Evolutionary conservation across 352 stramenopile species (phyloP).

Genomic region (Aphanomyces invadans): DNA sequence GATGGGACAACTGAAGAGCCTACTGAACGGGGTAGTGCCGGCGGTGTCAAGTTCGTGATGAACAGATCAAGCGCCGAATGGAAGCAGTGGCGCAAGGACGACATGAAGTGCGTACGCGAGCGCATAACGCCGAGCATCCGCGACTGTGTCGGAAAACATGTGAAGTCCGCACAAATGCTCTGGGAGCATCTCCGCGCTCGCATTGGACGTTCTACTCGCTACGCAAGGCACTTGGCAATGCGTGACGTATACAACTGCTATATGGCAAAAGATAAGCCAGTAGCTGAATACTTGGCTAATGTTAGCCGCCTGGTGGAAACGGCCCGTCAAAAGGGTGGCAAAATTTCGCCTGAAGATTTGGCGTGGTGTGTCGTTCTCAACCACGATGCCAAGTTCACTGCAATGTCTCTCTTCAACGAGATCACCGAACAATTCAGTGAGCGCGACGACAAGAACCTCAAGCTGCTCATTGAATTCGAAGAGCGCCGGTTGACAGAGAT

Average conservation of each 20-base stretch:
- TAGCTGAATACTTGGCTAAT: too few species aligned
- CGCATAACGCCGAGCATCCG: not conserved
- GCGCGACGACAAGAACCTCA: not conserved
- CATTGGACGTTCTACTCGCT: too few species aligned
- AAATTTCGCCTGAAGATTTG: too few species aligned
- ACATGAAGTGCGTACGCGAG: not conserved
- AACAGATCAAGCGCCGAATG: not conserved
- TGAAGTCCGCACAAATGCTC: not conserved
- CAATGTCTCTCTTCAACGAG: constrained; percentile 11
- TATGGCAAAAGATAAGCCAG: too few species aligned
- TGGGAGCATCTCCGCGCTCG: too few species aligned
- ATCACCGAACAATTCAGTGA: constrained; percentile 5
- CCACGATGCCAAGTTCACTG: constrained; percentile 2
- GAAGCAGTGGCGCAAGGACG: not conserved
- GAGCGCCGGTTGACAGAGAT: not conserved
- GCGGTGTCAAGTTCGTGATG: not conserved
- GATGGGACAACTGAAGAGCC: not conserved
- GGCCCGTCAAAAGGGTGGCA: too few species aligned
- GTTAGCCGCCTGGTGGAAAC: too few species aligned
- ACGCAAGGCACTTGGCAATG: too few species aligned
- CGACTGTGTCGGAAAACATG: not conserved
- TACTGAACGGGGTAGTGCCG: not conserved
- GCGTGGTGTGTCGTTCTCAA: too few species aligned
- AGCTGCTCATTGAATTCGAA: not conserved
- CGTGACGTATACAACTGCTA: too few species aligned